Conservation (phyloP, 352 stramenopile genomes). For the Peronospora tabacina region DNA sequence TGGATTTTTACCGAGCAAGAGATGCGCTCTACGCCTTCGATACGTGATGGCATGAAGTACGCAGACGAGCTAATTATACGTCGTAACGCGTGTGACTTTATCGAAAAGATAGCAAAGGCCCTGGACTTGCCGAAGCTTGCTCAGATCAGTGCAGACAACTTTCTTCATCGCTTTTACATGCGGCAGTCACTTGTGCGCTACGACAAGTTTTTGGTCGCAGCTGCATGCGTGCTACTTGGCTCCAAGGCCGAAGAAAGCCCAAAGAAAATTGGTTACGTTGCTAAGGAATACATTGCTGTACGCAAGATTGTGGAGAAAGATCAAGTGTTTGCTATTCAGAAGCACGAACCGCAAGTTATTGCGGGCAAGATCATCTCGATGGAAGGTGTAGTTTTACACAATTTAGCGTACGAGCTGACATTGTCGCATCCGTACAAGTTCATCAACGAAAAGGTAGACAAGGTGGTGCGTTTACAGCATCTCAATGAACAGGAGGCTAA, state of each 20-base stretch:
- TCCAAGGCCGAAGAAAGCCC: constrained; percentile 81
- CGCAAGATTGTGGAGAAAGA: constrained; percentile 67
- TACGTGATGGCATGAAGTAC: constrained; percentile 69
- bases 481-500: constrained; percentile 47
- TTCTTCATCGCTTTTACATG: constrained; percentile 86
- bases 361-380: constrained; percentile 75
- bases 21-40: constrained; percentile 55
- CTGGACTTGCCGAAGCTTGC: constrained; percentile 76
- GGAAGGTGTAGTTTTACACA: constrained; percentile 79
- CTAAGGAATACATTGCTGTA: constrained; percentile 64
- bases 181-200: constrained; percentile 77
- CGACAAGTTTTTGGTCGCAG: constrained; percentile 79
- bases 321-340: constrained; percentile 70
- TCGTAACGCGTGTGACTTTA: constrained; percentile 73
- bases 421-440: constrained; percentile 81
- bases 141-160: constrained; percentile 79
- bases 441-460: constrained; percentile 84
- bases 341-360: constrained; percentile 60
- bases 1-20: constrained; percentile 78
- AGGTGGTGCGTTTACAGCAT: constrained; percentile 57
- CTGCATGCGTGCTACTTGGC: constrained; percentile 71
- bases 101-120: constrained; percentile 77
- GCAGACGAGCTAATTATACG: constrained; percentile 63
- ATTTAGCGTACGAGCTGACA: constrained; percentile 76
- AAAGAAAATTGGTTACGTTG: constrained; percentile 72